Evolutionary conservation across 306 rosid species (phyloP), one percentile per base, ranked within the genome.

Genomic region (Citrullus amarus): DNA sequence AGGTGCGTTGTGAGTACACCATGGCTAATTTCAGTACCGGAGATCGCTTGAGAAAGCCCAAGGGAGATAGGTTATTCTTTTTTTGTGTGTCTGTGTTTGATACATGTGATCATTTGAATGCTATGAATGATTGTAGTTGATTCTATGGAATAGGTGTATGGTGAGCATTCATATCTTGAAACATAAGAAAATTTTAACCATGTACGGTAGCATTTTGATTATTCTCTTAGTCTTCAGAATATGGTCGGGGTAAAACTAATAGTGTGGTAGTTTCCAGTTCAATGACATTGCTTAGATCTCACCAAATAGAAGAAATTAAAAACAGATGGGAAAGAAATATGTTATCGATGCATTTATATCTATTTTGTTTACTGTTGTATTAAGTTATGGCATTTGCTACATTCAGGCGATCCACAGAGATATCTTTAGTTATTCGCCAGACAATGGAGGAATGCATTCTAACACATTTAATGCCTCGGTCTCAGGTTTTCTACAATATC

Each of bases 11-110:
- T 76, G 98, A 93, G 79, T 93, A 92, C 77, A 93, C 87, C 83
- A 92, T 93, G 97, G 94, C 97, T 82, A 91, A 92, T 85, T 93
- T 92, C 84, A 91, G 98, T 81, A 90, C 97, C 1, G 98, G 98
- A 51, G 98, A 93, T 89, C 91, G 96, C 75, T 86, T 75, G 92
- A 88, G 97, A 84, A 93, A 89, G 78, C 89, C 91, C 2, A 93
- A 93, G 96, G 97, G 97, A 10, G 93, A 93, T 85, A 92, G 96
- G 97, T 93, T 67, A 43, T 85, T 81, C 15, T 39, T 14, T 65
- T 53, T 36, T 66, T 20, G 15, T 34, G n/a, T 44, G 68, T 32
- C 48, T n/a, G 6, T 58, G 60, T 54, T 9, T 18, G 28, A 5
- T 60, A 12, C 22, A 68, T 41, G 43, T 41, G 48, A 11, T 12